Base-by-base conservation (phyloP, 1,284 basidiomycete genomes). In the Macrocybe sp. region DNA sequence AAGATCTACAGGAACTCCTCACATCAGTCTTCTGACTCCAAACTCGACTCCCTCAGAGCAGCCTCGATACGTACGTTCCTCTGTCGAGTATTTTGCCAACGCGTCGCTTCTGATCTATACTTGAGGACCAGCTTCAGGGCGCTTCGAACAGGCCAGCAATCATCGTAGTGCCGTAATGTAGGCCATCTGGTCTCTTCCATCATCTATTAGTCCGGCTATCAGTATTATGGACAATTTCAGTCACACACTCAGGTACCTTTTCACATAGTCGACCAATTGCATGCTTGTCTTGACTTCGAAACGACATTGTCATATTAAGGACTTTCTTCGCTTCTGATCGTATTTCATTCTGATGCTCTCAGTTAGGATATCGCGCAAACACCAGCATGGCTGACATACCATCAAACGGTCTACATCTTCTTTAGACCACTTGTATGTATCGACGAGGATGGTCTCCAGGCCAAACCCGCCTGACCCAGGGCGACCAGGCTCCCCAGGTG, bases 281-380 rank as follows among this genome's bases (percentile, higher is more conserved):
- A 9, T n/a, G 8, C 35, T 42, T 46, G 22, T 28, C 42, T 37
- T 50, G 48, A 31, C 48, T 36, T 29, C 41, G 12, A 29, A 32
- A 47, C 12, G 40, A 42, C n/a, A 34, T 16, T 29, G n/a, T 42
- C 46, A 42, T 47, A 29, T 47, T 16, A 31, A 42, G 46, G 9
- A 36, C 10, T 16, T 36, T 8, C 10, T 33, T 16, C 6, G 39
- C 46, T 28, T 42, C 41, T 6, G 11, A n/a, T 7, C 41, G 31
- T 12, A 47, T 41, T 12, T 39, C 40, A 6, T 47, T 14, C 46
- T 47, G 41, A 6, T 30, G 6, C 37, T 6, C 8, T 12, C 43
- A 30, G 37, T 16, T n/a, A 28, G 22, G 22, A 22, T 22, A 11
- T 10, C 14, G 12, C 32, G 8, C 12, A 11, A 14, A 30, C 7